These are phyloP conservation scores for Galeopsis tetrahit DNA, from an alignment of 257 asterid genomes.

Conservation along the genomic window DNA sequence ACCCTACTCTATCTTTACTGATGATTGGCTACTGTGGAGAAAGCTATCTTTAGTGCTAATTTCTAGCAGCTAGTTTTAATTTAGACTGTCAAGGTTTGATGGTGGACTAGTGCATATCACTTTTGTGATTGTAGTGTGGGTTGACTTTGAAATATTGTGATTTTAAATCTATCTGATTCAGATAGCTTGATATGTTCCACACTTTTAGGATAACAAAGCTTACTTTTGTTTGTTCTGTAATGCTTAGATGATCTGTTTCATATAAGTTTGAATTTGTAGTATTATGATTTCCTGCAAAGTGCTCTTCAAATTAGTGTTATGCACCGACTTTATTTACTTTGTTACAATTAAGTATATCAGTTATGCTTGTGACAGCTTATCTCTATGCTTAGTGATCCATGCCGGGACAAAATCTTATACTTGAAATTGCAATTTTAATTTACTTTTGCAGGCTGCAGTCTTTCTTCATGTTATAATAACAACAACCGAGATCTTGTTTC, in stretches of 20 bases:
- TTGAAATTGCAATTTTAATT: conserved; percentile 16
- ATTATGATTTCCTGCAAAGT: conserved; percentile 10
- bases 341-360: conserved; percentile 8
- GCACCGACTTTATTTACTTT: conserved; percentile 7
- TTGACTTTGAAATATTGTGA: conserved; percentile 5
- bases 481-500: conserved; percentile 72
- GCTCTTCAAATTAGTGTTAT: conserved; percentile 20
- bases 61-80: background rate
- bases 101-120: background rate
- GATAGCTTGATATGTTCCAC: background rate
- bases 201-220: conserved; percentile 2
- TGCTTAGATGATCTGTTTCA: background rate
- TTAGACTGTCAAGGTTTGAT: conserved; percentile 26
- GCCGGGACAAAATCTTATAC: background rate
- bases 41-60: background rate
- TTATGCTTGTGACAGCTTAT: conserved; percentile 17
- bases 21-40: conserved; percentile 27
- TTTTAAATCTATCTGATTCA: conserved; percentile 8
- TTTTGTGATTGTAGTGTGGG: background rate
- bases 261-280: background rate
- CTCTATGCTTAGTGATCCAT: conserved; percentile 24
- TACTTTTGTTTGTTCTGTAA: conserved; percentile 19
- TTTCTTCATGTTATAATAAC: conserved; percentile 70
- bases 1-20: conserved; percentile 7
- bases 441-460: conserved; percentile 68